Evolutionary conservation across 2,329 filamentous ascomycete genomes (phyloP), one percentile per base, ranked within the genome.

Genomic region (Clarireedia sp.): DNA sequence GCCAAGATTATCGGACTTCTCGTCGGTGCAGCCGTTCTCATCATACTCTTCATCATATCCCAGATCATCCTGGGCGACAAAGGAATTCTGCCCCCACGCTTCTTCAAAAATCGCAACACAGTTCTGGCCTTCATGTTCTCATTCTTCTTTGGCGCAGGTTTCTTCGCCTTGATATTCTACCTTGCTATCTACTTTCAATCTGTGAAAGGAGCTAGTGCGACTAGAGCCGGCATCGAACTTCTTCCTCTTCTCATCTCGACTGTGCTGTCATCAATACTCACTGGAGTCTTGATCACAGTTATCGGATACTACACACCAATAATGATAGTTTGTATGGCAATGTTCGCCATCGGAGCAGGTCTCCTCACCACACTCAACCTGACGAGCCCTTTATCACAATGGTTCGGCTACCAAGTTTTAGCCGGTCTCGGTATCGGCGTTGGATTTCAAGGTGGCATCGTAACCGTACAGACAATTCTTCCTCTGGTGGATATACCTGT

Each of bases 361-460:
- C 69, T 77, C 4, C 66, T 77, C 49, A 72, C 70, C 2, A 74
- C 73, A 1, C 68, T 75, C 40, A 60, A 70, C 50, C 57, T 72
- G 26, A 63, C 68, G 55, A 74, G 77, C 2, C 69, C 73, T 0
- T 62, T 75, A 3, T 64, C 68, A 7, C 68, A 73, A 44, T 83
- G 80, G 80, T 77, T 82, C 58, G 79, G 79, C 16, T 82, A 78
- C 66, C 80, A 82, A 65, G 74, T 81, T 49, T 62, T 84, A 23
- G 68, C 51, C 9, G 60, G 59, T 2, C 41, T 58, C 2, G 63
- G 62, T 1, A 60, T 63, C 5, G 63, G 62, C n/a, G 57, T 63
- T 7, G 63, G 61, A 2, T 60, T 64, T 44, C 65, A 68, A 50
- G 55, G 56, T 6, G 62, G 58, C 10, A 58, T 65, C 4, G 41